These are phyloP conservation scores for Thalassiosira exigua DNA, from an alignment of 352 stramenopile species.

Conservation along the genomic window DNA sequence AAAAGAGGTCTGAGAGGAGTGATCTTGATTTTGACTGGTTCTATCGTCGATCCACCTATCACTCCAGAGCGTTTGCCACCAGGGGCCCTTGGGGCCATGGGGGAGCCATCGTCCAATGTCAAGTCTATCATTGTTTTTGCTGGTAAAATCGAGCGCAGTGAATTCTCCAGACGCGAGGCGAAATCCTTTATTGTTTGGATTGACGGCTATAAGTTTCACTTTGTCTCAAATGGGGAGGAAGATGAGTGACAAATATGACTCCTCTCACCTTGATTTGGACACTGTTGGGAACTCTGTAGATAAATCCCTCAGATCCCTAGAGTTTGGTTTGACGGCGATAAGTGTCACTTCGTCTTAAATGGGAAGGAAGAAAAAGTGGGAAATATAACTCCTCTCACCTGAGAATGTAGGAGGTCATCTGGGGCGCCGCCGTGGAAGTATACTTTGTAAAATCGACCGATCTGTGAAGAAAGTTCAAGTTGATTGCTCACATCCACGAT, in stretches of 20 bases:
- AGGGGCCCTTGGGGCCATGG: constrained; percentile 39
- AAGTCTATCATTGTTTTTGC: constrained; percentile 78
- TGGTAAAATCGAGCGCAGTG: constrained; percentile 78
- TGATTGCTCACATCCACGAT: constrained; percentile 77
- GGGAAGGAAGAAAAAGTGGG: not conserved
- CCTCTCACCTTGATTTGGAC: too few species aligned
- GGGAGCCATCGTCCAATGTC: constrained; percentile 78
- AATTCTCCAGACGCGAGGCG: constrained; percentile 67
- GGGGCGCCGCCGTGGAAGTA: constrained; percentile 86
- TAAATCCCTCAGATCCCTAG: constrained; percentile 71
- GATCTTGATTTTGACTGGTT: constrained; percentile 82
- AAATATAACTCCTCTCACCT: constrained; percentile 26
- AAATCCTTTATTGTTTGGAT: too few species aligned
- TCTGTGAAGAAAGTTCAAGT: constrained; percentile 71
- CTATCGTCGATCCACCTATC: constrained; percentile 71
- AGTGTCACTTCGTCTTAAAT: too few species aligned
- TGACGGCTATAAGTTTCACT: too few species aligned
- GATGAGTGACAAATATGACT: too few species aligned
- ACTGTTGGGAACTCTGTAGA: constrained; percentile 74
- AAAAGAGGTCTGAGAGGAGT: constrained; percentile 80
- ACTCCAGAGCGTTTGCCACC: constrained; percentile 41
- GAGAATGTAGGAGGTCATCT: constrained; percentile 79
- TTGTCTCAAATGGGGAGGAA: too few species aligned
- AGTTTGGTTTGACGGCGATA: too few species aligned
- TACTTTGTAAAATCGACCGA: constrained; percentile 85